Evolutionary conservation across 768 basidiomycete species (phyloP).

Genomic region (Mycena sanguinolenta): DNA sequence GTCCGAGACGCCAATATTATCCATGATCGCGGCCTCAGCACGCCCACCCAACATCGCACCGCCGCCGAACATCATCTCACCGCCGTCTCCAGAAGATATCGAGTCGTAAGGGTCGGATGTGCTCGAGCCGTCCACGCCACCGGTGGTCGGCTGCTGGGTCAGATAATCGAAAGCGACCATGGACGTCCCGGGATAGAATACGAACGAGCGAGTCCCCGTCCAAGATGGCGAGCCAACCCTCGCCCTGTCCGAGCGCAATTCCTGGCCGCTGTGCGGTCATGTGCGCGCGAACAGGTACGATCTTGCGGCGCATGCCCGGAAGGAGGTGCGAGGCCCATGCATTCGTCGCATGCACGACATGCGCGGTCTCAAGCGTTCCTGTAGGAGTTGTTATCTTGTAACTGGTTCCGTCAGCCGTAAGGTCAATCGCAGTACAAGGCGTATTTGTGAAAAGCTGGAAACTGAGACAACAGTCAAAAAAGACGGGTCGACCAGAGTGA

Average conservation of each 20-base stretch:
- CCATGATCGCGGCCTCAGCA: slow-evolving; percentile 38
- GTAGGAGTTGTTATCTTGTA: slow-evolving; percentile 61
- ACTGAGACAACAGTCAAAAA: slow-evolving; percentile 48
- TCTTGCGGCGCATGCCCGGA: slow-evolving; percentile 69
- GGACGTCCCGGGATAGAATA: slow-evolving; percentile 63
- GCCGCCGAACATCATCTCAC: slow-evolving; percentile 79
- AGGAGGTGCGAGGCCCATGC: slow-evolving; percentile 84
- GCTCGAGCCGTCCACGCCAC: background rate
- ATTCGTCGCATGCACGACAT: slow-evolving; percentile 89
- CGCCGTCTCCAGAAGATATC: no score
- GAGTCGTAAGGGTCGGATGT: no score
- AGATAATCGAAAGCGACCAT: slow-evolving; percentile 74
- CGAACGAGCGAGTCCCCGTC: slow-evolving; percentile 66
- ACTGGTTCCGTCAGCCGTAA: slow-evolving; percentile 9
- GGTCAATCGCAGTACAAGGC: slow-evolving; percentile 67
- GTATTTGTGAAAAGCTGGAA: slow-evolving; percentile 72
- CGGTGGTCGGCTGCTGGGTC: slow-evolving; percentile 63
- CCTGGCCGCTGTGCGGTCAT: slow-evolving; percentile 79
- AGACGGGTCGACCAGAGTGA: background rate
- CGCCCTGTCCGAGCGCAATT: slow-evolving; percentile 40
- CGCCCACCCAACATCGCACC: slow-evolving; percentile 53
- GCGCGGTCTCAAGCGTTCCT: slow-evolving; percentile 67
- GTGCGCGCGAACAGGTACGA: slow-evolving; percentile 69
- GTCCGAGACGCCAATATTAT: slow-evolving; percentile 47
- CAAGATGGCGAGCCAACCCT: slow-evolving; percentile 36